Base-by-base conservation (phyloP, 805 yeast species). In the Candida argentea region DNA sequence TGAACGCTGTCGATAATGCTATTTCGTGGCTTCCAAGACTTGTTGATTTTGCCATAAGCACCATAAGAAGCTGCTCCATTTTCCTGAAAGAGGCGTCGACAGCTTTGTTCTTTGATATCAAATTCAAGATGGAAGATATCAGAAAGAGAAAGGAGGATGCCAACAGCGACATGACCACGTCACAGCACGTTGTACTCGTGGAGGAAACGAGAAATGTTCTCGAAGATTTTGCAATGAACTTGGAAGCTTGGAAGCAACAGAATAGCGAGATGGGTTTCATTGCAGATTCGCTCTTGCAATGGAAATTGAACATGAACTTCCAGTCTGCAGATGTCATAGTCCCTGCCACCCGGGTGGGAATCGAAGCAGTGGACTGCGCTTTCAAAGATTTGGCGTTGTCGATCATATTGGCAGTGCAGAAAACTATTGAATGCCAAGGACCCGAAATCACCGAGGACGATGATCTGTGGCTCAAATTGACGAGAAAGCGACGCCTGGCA, bases 381-480 rank as follows among this genome's bases (percentile, higher is more conserved):
- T 59, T 77, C 33, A 60, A 77, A 30, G 57, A 65, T 13, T 42
- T 81, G 3, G 61, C 76, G 4, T 70, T 70, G 11, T 65, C 78
- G 3, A 65, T 84, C 12, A 52, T 86, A 30, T 60, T 87, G 17
- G 66, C 78, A 1, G 67, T 81, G 39, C 96, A 87, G 51, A 69
- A 70, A 35, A 51, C 68, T 6, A 55, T 57, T 26, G 70, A 58
- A 19, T 37, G 44, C 7, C 61, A 61, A 27, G 38, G 41, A 16
- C 50, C 42, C 4, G 49, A 37, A 3, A 40, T 71, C 3, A 37
- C 50, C 1, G 69, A 57, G 13, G 74, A 67, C 12, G 51, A 48
- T 15, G 87, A 81, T 33, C 59, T 63, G n/a, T 87, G 95, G 94
- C 61, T 84, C 18, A 48, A 60, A 4, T 31, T 42, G 1, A 38